A percentile compares a stretch with the other conserved stretches of the same genome.
Conservation (phyloP, 139 green algal genomes). For the Chlorella vulgaris region DNA sequence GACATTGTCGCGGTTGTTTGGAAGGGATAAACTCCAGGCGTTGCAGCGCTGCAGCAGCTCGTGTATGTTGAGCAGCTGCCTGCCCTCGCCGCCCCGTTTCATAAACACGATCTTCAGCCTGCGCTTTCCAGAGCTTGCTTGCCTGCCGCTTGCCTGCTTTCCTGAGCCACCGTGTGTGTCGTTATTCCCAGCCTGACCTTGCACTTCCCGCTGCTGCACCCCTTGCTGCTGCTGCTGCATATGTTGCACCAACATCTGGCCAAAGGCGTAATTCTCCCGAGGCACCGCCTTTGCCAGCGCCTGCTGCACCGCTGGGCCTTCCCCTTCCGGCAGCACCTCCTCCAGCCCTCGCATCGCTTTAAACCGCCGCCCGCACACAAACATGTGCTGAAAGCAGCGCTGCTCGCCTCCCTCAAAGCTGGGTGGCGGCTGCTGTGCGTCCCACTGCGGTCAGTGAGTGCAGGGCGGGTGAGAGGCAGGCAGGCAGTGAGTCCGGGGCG, state of each 20-base stretch:
- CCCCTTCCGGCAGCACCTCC: neutral
- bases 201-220: neutral
- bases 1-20: neutral
- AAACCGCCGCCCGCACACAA: constrained; percentile 8
- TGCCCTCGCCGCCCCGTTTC: neutral
- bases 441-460: too few species aligned
- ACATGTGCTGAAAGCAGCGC: constrained; percentile 5
- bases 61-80: neutral
- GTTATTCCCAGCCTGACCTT: neutral
- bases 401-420: constrained; percentile 17
- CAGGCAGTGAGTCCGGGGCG: too few species aligned
- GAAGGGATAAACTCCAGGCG: neutral
- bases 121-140: neutral
- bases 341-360: neutral
- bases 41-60: constrained; percentile 12
- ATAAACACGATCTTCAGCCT: constrained; percentile 7
- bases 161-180: too few species aligned
- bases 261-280: constrained; percentile 8
- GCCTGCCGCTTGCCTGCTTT: too few species aligned
- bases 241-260: constrained; percentile 4
- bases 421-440: neutral
- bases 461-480: too few species aligned
- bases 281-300: neutral
- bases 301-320: neutral
- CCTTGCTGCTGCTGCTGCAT: neutral